Evolutionary conservation across 1,284 basidiomycete species (phyloP).

Genomic region (Amylostereum areolatum): DNA sequence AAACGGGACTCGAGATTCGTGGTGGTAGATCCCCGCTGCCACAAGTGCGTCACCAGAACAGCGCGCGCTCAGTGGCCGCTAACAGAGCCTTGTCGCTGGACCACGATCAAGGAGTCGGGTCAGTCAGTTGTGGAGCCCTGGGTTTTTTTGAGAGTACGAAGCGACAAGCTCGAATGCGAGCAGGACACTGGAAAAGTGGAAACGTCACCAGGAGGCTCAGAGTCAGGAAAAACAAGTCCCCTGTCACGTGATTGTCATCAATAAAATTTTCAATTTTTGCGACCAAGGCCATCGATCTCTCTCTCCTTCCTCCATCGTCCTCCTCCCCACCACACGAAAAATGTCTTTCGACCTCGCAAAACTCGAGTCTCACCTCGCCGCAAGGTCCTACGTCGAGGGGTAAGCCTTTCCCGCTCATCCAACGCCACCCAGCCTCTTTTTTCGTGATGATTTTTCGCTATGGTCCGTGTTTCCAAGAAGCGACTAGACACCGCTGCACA

Average conservation of each 20-base stretch:
- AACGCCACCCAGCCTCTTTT: constrained; percentile 21
- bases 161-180: too few species aligned
- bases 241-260: background rate
- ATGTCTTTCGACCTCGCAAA: constrained; percentile 75
- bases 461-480: constrained; percentile 99
- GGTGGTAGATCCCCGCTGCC: too few species aligned
- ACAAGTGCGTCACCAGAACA: too few species aligned
- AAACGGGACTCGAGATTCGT: too few species aligned
- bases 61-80: too few species aligned
- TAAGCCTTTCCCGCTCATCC: constrained; percentile 36
- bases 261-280: background rate
- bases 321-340: constrained; percentile 9
- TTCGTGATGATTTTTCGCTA: constrained; percentile 79
- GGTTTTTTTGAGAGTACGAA: too few species aligned
- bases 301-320: constrained; percentile 12
- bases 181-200: too few species aligned
- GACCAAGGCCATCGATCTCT: constrained; percentile 18
- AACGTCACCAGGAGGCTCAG: too few species aligned
- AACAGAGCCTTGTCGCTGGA: too few species aligned
- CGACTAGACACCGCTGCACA: constrained; percentile 93
- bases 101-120: too few species aligned
- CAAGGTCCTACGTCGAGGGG: constrained; percentile 90
- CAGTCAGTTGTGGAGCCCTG: too few species aligned
- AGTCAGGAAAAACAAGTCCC: background rate
- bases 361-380: constrained; percentile 81